Base-by-base conservation (phyloP, 495 filamentous ascomycete genomes). In the Aspergillus hancockii region DNA sequence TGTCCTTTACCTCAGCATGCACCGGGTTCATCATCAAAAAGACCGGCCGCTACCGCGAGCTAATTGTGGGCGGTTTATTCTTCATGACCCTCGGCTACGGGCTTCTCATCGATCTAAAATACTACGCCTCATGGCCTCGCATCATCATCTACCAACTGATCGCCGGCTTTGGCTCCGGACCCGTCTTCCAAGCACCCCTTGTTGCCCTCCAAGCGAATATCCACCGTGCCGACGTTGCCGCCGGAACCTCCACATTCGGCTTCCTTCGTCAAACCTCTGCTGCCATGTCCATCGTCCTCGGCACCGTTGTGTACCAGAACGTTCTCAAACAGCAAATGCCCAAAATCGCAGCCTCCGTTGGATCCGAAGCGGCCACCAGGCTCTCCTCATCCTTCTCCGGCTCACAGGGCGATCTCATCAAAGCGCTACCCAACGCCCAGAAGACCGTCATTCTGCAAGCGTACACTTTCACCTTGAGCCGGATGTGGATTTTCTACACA, bases 21-120 rank as follows among this genome's bases (percentile, higher is more conserved):
- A 86, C 84, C 0, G 92, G 92, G 31, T 64, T 89, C 55, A 74
- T 86, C 65, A 93, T 95, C 70, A 83, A 84, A 52, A 91, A 89
- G 69, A 90, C 90, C 41, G 81, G 78, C 57, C 74, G 69, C 58
- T 80, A 76, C 67, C 75, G 78, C 30, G 77, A 77, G 30, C 55
- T 79, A 22, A 84, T 88, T 56, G 60, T 74, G 36, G 64, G 63
- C 18, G 84, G 84, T 16, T 67, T 86, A 22, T 60, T 72, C 34
- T 63, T 86, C 34, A 73, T 84, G 57, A 75, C 77, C 6, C 63
- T 89, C 22, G 87, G 86, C 38, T 82, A 76, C 50, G 81, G 80
- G 45, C 69, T 83, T 7, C 71, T 77, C 63, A 81, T 82, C 65
- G 71, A 81, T 56, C 72, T 83, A 9, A 73, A 80, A 62, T 54